Evolutionary conservation across 495 filamentous ascomycete species (phyloP), one percentile per base, ranked within the genome.

Genomic region (Penicillium samsonianum): DNA sequence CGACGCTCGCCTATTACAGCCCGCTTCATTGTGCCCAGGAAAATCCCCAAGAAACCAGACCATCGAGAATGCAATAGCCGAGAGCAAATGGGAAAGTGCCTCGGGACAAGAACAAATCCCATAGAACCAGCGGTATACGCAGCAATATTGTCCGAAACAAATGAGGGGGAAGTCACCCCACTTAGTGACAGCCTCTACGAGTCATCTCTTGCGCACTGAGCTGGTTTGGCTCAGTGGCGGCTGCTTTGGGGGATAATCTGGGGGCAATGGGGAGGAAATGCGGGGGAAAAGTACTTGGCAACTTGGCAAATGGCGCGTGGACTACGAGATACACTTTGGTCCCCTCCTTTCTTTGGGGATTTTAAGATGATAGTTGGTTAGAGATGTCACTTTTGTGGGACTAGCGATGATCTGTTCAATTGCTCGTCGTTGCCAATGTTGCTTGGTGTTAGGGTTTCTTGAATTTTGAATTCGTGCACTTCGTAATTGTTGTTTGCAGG

Each of bases 11-110:
- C 23, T 28, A 57, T 16, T 42, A 2, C 44, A 12, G 12, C 53
- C 53, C 25, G 7, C 17, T 30, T n/a, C n/a, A 19, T 10, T 2
- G 22, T 9, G 51, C 51, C 50, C 51, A 45, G 40, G 20, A 28
- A 26, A 33, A 11, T 44, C 37, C 23, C 14, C 38, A n/a, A 44
- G 12, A 22, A 11, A 20, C 38, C 17, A 42, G 14, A 19, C 16
- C 5, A 37, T n/a, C 38, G 5, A 46, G 25, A 50, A 31, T n/a
- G 19, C 17, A 66, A 61, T 35, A 60, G 57, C 64, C 64, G 64
- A 55, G 53, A 63, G 50, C 43, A 61, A 55, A 17, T 26, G n/a
- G 22, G 1, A 19, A 54, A 43, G 23, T 57, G 49, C 64, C 64
- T 67, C 64, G 64, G 64, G 37, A 42, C 37, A 44, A 42, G n/a